phyloP scores from a whole-genome alignment of 1,284 basidiomycete species.

The Ustanciosporium gigantosporum region DNA sequence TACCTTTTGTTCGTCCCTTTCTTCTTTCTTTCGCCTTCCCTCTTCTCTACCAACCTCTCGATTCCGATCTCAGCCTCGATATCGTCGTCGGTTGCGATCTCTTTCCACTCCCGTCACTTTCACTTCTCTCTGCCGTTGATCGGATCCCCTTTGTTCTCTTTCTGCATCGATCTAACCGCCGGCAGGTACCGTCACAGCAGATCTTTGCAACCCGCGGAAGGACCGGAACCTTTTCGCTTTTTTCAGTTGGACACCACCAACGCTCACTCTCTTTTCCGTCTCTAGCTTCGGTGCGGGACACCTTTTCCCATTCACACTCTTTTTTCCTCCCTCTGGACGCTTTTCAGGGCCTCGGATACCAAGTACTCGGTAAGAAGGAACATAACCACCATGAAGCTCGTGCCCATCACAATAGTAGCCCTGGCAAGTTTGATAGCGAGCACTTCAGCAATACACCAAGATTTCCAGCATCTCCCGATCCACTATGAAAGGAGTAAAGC shows the following conservation, averaged over 20 bases:
- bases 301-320: conserved; percentile 3
- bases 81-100: not conserved
- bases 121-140: conserved; percentile 17
- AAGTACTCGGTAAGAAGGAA: too few relatives aligned
- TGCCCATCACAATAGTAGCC: conserved; percentile 18
- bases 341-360: too few relatives aligned
- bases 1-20: too few relatives aligned
- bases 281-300: conserved; percentile 14
- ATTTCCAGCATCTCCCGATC: not conserved
- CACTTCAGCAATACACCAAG: conserved; percentile 9
- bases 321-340: too few relatives aligned
- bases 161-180: not conserved
- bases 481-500: too few relatives aligned
- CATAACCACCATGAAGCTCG: conserved; percentile 13
- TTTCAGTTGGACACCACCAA: conserved; percentile 1
- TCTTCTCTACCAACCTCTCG: not conserved
- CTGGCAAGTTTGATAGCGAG: conserved; percentile 12
- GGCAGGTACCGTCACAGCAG: not conserved
- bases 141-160: conserved; percentile 4
- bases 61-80: too few relatives aligned
- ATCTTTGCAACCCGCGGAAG: conserved; percentile 4
- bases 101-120: not conserved
- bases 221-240: not conserved
- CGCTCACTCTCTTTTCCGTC: conserved; percentile 1
- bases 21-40: not conserved